These are phyloP conservation scores for Striga hermonthica DNA, from an alignment of 305 asterid species.

Conservation along the genomic window DNA sequence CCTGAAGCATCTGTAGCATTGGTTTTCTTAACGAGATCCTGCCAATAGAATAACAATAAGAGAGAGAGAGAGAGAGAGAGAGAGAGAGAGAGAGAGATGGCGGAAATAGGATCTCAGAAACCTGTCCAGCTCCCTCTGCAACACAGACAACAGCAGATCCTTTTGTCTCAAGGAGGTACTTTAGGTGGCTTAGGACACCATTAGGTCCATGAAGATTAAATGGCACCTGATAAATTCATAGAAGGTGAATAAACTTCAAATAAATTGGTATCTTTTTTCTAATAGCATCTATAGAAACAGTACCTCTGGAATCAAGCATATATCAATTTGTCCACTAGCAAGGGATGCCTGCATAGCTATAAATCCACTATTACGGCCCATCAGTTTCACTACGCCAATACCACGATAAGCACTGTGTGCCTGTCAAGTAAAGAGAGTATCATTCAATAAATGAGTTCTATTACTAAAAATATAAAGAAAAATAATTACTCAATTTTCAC, in stretches of 20 bases:
- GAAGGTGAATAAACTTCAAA: not conserved
- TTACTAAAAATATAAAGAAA: not conserved
- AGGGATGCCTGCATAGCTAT: slow-evolving; percentile 99
- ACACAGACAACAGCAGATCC: slow-evolving; percentile 95
- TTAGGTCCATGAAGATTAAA: slow-evolving; percentile 91
- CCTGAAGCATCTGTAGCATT: slow-evolving; percentile 90
- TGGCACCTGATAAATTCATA: slow-evolving; percentile 48
- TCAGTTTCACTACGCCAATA: slow-evolving; percentile 88
- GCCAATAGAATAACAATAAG: slow-evolving; percentile 30
- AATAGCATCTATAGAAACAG: slow-evolving; percentile 19
- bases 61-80: not conserved
- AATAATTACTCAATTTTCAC: slow-evolving; percentile 9
- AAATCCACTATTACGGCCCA: slow-evolving; percentile 96
- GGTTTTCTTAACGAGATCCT: slow-evolving; percentile 60
- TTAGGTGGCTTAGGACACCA: slow-evolving; percentile 79
- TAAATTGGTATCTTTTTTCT: not conserved
- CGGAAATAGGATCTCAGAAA: slow-evolving; percentile 32
- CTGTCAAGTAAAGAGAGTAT: slow-evolving; percentile 40
- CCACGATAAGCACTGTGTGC: slow-evolving; percentile 98
- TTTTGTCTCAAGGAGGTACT: slow-evolving; percentile 79
- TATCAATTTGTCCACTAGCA: slow-evolving; percentile 96
- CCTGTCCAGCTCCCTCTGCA: slow-evolving; percentile 99
- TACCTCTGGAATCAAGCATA: slow-evolving; percentile 98
- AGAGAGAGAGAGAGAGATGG: not conserved
- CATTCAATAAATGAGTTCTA: slow-evolving; percentile 12